Conservation (phyloP, 257 asterid genomes). For the Ocimum tenuiflorum region DNA sequence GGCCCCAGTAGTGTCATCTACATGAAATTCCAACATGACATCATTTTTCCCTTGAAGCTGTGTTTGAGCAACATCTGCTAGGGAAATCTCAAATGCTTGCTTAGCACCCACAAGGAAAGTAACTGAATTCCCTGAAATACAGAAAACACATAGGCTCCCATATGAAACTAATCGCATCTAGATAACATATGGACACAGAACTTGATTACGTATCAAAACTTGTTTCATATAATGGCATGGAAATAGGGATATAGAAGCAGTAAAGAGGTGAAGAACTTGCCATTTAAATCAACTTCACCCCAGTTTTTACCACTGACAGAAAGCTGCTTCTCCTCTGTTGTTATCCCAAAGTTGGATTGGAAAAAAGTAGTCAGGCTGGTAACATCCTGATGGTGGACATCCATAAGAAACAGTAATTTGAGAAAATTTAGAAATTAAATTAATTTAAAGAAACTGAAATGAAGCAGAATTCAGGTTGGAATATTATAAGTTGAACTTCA, state of each 20-base stretch:
- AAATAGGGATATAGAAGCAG: too few species aligned
- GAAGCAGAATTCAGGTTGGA: not conserved
- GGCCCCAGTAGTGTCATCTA: conserved; percentile 89
- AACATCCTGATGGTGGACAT: conserved; percentile 54
- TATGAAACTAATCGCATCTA: not conserved
- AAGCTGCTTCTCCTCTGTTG: conserved; percentile 87
- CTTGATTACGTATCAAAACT: not conserved
- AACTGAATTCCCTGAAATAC: conserved; percentile 57
- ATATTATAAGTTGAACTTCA: not conserved
- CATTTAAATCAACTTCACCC: conserved; percentile 90
- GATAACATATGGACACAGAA: not conserved
- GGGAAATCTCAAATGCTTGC: conserved; percentile 86
- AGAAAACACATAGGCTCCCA: not conserved
- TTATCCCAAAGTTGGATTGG: conserved; percentile 54
- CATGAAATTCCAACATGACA: conserved; percentile 82
- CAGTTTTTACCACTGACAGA: conserved; percentile 88
- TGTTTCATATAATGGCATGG: not conserved
- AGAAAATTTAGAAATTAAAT: not conserved
- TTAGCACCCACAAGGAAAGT: conserved; percentile 68
- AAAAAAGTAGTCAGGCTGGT: conserved; percentile 54
- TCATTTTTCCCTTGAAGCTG: conserved; percentile 95
- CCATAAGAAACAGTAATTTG: conserved; percentile 8
- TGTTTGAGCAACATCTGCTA: conserved; percentile 89
- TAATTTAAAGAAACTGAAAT: not conserved
- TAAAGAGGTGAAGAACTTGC: conserved; percentile 24